phyloP scores from a whole-genome alignment of 176 grass and related monocot species.

The Carex scoparia region DNA sequence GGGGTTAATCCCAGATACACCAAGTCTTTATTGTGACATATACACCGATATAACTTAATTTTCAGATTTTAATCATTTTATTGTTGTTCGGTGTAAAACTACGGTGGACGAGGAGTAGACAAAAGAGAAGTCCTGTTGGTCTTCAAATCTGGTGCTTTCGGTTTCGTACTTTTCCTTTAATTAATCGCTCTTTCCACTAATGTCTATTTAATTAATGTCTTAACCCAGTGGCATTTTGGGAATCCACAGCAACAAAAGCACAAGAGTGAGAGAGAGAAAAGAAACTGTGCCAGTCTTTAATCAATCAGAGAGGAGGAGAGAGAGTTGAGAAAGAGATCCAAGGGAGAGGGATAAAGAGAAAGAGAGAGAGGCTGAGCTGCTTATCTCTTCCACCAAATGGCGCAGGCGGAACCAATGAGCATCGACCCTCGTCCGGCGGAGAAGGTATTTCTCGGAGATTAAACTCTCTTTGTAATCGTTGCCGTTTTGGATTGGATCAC shows the following conservation, averaged over 20 bases:
- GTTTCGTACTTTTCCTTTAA: constrained; percentile 10
- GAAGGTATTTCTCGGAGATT: constrained; percentile 9
- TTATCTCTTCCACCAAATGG: not conserved
- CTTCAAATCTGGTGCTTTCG: not conserved
- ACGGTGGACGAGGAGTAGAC: not conserved
- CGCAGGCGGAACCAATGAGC: constrained; percentile 25
- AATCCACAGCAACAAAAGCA: constrained; percentile 23
- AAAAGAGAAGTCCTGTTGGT: not conserved
- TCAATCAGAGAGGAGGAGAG: not conserved
- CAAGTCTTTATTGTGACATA: not conserved
- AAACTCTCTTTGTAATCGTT: not conserved
- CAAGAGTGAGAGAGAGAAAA: not conserved
- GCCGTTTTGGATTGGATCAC: not conserved
- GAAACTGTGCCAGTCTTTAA: not conserved
- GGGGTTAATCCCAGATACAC: not conserved
- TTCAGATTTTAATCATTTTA: not conserved
- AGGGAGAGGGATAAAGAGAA: not conserved
- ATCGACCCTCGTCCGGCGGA: constrained; percentile 21
- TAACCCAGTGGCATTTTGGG: constrained; percentile 31
- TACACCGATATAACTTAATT: not conserved
- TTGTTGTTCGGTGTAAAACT: not conserved
- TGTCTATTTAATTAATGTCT: constrained; percentile 10
- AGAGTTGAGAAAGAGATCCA: not conserved
- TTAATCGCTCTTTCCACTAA: constrained; percentile 10
- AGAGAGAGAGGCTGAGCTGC: not conserved